A percentile compares a stretch with the other conserved stretches of the same genome.
Evolutionary conservation across 768 basidiomycete species (phyloP).

Genomic region (Boletus reticulatus): DNA sequence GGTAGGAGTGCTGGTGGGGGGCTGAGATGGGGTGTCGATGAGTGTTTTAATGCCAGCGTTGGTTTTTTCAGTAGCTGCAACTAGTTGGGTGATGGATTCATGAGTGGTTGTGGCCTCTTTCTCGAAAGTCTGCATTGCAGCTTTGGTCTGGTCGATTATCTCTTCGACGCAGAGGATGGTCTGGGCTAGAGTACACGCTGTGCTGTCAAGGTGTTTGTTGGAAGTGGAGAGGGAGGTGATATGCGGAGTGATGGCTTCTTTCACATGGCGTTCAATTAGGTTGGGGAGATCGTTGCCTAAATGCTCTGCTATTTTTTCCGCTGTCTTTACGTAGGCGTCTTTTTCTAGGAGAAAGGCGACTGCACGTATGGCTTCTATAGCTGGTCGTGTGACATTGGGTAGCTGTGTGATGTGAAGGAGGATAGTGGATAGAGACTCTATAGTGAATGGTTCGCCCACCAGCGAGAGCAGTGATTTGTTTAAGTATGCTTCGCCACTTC

Average conservation of each 20-base stretch:
- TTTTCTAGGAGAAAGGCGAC: not conserved
- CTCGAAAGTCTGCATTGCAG: too few relatives aligned
- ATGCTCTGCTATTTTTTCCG: rapidly evolving
- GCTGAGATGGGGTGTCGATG: too few relatives aligned
- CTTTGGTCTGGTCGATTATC: too few relatives aligned
- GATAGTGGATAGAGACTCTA: not conserved
- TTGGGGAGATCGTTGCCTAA: rapidly evolving
- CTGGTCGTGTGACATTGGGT: not conserved
- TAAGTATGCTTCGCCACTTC: not conserved
- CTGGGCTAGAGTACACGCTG: too few relatives aligned
- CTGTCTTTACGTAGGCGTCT: not conserved
- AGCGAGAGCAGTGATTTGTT: not conserved
- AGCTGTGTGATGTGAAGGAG: not conserved
- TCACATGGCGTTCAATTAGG: rapidly evolving
- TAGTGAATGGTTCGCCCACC: not conserved
- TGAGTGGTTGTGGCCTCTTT: too few relatives aligned
- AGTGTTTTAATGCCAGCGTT: too few relatives aligned
- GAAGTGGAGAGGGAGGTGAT: too few relatives aligned
- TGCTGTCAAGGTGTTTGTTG: too few relatives aligned
- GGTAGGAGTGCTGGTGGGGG: too few relatives aligned
- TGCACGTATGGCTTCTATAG: not conserved
- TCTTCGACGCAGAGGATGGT: too few relatives aligned
- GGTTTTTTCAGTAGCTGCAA: too few relatives aligned
- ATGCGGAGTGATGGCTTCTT: not conserved
- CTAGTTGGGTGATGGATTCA: too few relatives aligned